These are phyloP conservation scores for Lophiostoma macrostomum DNA, from an alignment of 495 filamentous ascomycete species.

Conservation along the genomic window DNA sequence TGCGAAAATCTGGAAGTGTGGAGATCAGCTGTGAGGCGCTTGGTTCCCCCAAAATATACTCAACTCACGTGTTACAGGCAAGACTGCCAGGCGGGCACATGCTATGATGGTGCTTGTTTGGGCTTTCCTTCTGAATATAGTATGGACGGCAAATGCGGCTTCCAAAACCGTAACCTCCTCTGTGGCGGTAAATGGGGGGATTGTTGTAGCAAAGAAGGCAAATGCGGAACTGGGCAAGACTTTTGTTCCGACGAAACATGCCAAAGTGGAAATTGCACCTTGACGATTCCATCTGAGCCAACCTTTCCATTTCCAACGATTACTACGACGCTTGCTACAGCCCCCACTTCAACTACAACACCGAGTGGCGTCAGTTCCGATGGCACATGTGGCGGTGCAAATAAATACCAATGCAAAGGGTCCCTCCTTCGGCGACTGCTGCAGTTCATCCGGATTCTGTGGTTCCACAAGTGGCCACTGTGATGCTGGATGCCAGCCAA, in stretches of 20 bases:
- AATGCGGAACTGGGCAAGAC: background rate
- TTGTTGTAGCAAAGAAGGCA: background rate
- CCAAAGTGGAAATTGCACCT: constrained; percentile 3
- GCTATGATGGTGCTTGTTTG: constrained; percentile 7
- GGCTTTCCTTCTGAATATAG: background rate
- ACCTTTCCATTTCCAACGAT: background rate
- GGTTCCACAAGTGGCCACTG: constrained; percentile 22
- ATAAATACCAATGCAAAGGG: constrained; percentile 11
- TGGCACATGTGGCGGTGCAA: constrained; percentile 29
- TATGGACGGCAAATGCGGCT: background rate
- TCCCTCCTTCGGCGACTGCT: constrained; percentile 18
- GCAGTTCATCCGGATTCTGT: constrained; percentile 17
- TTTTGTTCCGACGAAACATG: background rate
- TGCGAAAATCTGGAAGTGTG: background rate
- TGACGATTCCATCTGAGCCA: background rate
- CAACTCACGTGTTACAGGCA: background rate
- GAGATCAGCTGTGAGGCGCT: background rate
- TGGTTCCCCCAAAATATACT: background rate
- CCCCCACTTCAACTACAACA: no score
- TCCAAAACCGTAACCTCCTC: background rate
- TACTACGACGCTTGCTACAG: no score
- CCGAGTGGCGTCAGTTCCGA: no score
- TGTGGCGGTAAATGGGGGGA: constrained; percentile 6
- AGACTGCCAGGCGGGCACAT: background rate
- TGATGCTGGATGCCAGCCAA: constrained; percentile 27